Conservation (phyloP, 805 yeast genomes). For the Yamadazyma tumulicola region DNA sequence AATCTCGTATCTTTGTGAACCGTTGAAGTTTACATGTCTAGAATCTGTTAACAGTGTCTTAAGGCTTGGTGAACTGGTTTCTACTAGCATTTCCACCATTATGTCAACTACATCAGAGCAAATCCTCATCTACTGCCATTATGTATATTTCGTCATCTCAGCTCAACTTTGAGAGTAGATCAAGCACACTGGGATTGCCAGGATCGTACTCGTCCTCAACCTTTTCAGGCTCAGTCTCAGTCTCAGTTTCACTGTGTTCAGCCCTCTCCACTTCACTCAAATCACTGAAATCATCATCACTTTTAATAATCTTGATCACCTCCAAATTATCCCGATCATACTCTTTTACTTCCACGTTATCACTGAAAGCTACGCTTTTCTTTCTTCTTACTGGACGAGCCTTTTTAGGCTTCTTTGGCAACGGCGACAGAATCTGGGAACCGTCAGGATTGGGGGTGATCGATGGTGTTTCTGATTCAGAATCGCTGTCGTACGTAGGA, state of each 20-base stretch:
- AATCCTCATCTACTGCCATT: too few species aligned
- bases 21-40: too few species aligned
- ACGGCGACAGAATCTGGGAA: constrained; percentile 14
- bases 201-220: constrained; percentile 20
- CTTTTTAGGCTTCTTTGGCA: constrained; percentile 7
- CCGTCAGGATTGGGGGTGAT: constrained; percentile 22
- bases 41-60: too few species aligned
- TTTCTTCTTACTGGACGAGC: constrained; percentile 14
- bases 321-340: constrained; percentile 35
- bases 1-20: too few species aligned
- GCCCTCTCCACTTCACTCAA: constrained; percentile 13
- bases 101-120: too few species aligned
- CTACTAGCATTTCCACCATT: too few species aligned
- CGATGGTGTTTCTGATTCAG: too few species aligned
- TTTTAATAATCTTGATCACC: constrained; percentile 18
- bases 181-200: constrained; percentile 19
- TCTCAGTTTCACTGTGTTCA: constrained; percentile 17
- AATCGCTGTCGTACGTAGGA: constrained; percentile 13
- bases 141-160: too few species aligned
- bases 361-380: constrained; percentile 40
- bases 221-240: constrained; percentile 20
- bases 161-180: constrained; percentile 20
- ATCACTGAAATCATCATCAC: constrained; percentile 18
- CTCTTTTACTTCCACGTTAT: constrained; percentile 40
- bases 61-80: too few species aligned